phyloP scores from a whole-genome alignment of 2,329 filamentous ascomycete species.

The Lojkania enalia region DNA sequence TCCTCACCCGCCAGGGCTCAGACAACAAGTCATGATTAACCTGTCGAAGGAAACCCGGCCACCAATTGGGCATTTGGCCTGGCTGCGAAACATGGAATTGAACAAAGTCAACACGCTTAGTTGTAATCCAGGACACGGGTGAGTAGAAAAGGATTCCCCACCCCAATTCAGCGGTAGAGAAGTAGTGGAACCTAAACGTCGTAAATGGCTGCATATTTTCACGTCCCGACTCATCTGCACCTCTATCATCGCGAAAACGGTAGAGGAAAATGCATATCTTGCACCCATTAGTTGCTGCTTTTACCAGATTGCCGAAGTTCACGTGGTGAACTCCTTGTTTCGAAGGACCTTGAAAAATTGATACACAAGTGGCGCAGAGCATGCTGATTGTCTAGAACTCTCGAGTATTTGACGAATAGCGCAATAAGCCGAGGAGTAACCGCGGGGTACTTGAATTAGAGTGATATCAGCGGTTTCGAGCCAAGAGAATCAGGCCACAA shows the following conservation, averaged over 20 bases:
- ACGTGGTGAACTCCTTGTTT: not conserved
- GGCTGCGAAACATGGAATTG: not conserved
- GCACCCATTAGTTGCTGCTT: not conserved
- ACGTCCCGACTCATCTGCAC: not conserved
- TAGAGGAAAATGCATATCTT: not conserved
- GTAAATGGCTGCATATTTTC: not conserved
- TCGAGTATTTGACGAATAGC: too few species aligned
- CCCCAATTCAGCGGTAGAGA: not conserved
- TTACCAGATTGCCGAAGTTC: not conserved
- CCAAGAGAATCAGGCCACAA: too few species aligned
- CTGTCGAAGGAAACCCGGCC: not conserved
- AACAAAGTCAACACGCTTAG: not conserved
- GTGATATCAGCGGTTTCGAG: too few species aligned
- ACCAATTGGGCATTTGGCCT: not conserved
- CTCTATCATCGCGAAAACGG: not conserved
- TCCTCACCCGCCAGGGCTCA: not conserved
- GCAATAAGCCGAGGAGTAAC: too few species aligned
- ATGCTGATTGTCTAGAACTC: too few species aligned
- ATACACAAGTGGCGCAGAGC: not conserved
- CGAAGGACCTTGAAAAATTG: not conserved
- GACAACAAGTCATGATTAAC: slow-evolving; percentile 3
- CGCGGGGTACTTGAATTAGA: too few species aligned
- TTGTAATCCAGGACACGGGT: not conserved
- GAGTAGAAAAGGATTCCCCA: not conserved
- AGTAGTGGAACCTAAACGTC: not conserved